Evolutionary conservation across 2,329 filamentous ascomycete species (phyloP), one percentile per base, ranked within the genome.

Genomic region (Nothophaeocryptopus gaeumannii): DNA sequence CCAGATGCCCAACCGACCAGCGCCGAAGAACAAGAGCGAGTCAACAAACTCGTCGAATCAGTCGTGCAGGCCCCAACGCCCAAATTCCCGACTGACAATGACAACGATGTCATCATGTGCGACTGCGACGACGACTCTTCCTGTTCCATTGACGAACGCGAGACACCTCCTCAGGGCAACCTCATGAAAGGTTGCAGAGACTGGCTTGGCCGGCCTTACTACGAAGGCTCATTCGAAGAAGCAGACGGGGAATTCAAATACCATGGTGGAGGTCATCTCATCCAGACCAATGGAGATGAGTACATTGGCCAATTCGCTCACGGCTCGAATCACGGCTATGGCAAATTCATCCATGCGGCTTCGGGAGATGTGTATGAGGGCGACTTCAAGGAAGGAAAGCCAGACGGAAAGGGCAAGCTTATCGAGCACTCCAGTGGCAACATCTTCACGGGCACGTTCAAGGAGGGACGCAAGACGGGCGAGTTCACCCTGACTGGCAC

Each of bases 341-440:
- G 82, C 43, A 71, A 71, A 10, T 79, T 83, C 72, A 77, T 74
- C 5, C 83, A 81, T 63, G 74, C 77, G 20, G 36, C 50, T 3
- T 81, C 95, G 68, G 82, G 82, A 54, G 83, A 83, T 45, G 78
- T 85, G 51, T 82, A 78, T 59, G 68, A 70, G 13, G 74, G 75
- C 36, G 64, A 85, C 48, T 80, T 84, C 66, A 72, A 71, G 32
- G 83, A 89, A 54, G 86, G 89, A 57, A 76, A 78, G 57, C 77
- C 81, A 48, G 76, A 83, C 55, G 81, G 81, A 3, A 74, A 78
- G 16, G 81, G 81, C 29, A 79, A 75, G 1, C 79, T 78, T 50
- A 70, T 79, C 30, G 78, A 83, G 57, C 72, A 72, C 26, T 71
- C 75, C 39, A 82, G 78, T 0, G 79, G 79, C 39, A 83, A 84